Percentiles rank a stretch among this genome's conserved stretches.
Conservation (phyloP, 768 basidiomycete genomes). For the Kwoniella bestiolae region DNA sequence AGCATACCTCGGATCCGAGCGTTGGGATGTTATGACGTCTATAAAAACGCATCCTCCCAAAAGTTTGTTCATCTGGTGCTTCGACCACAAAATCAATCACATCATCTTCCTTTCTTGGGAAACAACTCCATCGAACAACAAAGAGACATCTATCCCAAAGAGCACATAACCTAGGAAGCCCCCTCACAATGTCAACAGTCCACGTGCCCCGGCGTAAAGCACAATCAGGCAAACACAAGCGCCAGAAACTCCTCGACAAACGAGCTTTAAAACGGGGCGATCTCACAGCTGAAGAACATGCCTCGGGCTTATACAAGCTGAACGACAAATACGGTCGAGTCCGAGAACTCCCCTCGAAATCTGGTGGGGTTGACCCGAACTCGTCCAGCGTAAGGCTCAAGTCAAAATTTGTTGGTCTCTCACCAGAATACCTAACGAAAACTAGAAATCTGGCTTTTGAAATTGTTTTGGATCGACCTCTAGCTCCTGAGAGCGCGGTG, state of each 20-base stretch:
- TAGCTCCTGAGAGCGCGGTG: constrained; percentile 30
- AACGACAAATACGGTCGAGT: constrained; percentile 16
- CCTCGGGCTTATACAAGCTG: background rate
- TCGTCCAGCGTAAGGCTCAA: constrained; percentile 24
- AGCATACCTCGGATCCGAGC: constrained; percentile 12
- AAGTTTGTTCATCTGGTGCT: background rate
- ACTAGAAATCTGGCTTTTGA: constrained; percentile 50
- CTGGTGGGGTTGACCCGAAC: constrained; percentile 2
- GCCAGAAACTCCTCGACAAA: constrained; percentile 71
- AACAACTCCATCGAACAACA: background rate
- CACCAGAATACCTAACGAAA: constrained; percentile 43
- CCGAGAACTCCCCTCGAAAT: constrained; percentile 1
- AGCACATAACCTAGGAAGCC: background rate
- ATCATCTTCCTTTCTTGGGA: background rate
- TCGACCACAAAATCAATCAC: background rate
- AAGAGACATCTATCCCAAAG: background rate
- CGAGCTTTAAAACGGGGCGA: constrained; percentile 80
- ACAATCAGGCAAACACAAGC: constrained; percentile 45
- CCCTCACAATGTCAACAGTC: constrained; percentile 5
- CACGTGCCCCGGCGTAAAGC: constrained; percentile 45
- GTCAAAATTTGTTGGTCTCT: constrained; percentile 45
- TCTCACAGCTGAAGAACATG: constrained; percentile 14
- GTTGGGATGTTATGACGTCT: background rate
- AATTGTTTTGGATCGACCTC: constrained; percentile 42
- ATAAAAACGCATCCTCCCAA: constrained; percentile 2